A percentile compares a stretch with the other conserved stretches of the same genome.
Evolutionary conservation across 2,329 filamentous ascomycete species (phyloP).

Genomic region (Fusarium cyanostomum): DNA sequence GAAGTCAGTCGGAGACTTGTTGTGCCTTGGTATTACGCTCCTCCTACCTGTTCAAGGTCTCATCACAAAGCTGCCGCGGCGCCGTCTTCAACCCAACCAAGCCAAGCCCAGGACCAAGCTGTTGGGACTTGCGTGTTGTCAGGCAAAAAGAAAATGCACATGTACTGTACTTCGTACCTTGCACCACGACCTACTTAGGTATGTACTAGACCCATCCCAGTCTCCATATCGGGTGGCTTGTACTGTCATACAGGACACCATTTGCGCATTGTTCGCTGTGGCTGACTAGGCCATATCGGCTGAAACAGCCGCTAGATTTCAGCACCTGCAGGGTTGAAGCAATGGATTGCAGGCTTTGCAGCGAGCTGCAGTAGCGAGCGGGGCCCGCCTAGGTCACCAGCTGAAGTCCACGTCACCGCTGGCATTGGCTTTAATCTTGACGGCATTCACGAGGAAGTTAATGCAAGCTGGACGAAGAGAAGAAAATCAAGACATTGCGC

Average conservation of each 20-base stretch:
- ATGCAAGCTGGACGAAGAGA: background rate
- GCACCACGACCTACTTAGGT: no score
- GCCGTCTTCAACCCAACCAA: constrained; percentile 22
- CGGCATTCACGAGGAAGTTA: background rate
- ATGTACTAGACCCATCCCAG: background rate
- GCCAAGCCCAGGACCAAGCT: constrained; percentile 15
- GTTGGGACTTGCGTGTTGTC: constrained; percentile 23
- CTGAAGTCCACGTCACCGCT: constrained; percentile 37
- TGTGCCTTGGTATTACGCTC: constrained; percentile 13
- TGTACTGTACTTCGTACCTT: constrained; percentile 21
- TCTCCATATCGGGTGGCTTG: constrained; percentile 23
- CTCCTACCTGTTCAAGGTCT: constrained; percentile 24
- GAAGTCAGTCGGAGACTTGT: no score
- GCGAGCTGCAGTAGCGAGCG: constrained; percentile 17
- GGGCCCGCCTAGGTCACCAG: constrained; percentile 25
- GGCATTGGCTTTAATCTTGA: constrained; percentile 9
- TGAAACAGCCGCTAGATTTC: constrained; percentile 40
- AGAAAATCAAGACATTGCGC: background rate
- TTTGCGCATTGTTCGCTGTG: constrained; percentile 38
- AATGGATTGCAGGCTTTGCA: background rate
- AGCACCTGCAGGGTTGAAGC: constrained; percentile 8
- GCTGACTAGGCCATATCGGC: constrained; percentile 34
- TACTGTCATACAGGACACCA: constrained; percentile 1
- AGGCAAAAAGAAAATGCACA: constrained; percentile 6
- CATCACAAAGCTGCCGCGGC: constrained; percentile 19